Evolutionary conservation across 352 stramenopile genomes (phyloP), one percentile per base, ranked within the genome.

Genomic region (Phytophthora constricta): DNA sequence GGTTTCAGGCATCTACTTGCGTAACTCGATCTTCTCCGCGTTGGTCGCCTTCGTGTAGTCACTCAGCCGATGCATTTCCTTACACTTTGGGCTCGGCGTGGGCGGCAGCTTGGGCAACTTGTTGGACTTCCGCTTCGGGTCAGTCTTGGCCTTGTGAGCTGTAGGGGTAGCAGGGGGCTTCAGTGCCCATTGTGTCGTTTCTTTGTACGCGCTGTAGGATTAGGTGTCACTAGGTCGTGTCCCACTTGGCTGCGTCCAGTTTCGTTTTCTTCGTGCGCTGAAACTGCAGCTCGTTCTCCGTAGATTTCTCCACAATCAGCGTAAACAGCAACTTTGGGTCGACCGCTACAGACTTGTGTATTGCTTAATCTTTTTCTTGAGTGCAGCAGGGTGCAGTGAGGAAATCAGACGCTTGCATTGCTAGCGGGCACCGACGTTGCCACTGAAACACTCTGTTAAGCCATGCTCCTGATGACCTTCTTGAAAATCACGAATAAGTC

Each of bases 301-400:
- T 33, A 4, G 26, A 20, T 7, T 41, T 33, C 8, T 55, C 25
- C 14, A 42, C 16, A 33, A 55, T 28, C 3, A 55, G n/a, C 13
- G 2, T 4, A 55, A 39, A 55, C 25, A 55, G 48, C 19, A 55
- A 23, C 19, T 31, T 13, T 7, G 33, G 25, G 5, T 33, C 20
- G 11, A 1, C 39, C 5, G 48, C 26, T 22, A 13, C 51, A 16
- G 19, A 2, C 19, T 22, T n/a, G 17, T 47, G 9, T 27, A 22
- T 31, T 27, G 25, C 39, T 59, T 46, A 26, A 59, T 19, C 13
- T 59, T 31, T n/a, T 48, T 22, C 47, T 31, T 43, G 4, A 59
- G 7, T 7, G 23, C 27, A 8, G n/a, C 19, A 0, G 51, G 33
- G 16, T 59, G 27, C 33, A 59, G 13, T 9, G 31, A 48, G 16